A percentile compares a stretch with the other conserved stretches of the same genome.
phyloP scores from a whole-genome alignment of 2,329 filamentous ascomycete genomes.

The Apiospora malaysiana region DNA sequence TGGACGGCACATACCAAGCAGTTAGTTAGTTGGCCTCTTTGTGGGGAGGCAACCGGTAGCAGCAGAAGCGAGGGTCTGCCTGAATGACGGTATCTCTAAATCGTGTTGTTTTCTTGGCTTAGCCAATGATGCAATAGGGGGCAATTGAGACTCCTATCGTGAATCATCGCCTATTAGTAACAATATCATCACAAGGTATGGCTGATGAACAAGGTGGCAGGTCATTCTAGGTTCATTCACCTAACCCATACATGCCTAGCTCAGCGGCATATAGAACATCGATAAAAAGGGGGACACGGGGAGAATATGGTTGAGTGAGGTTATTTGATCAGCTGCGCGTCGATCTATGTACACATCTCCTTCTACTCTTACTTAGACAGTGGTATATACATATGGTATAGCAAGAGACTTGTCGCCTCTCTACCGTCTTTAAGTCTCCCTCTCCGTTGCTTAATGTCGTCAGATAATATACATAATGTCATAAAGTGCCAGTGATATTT shows the following conservation, averaged over 20 bases:
- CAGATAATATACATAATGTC: neutral
- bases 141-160: neutral
- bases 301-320: constrained; percentile 4
- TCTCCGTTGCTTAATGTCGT: neutral
- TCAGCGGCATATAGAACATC: neutral
- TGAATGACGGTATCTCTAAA: no score
- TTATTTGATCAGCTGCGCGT: neutral
- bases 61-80: no score
- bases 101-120: no score
- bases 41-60: no score
- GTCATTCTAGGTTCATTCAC: neutral
- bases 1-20: no score
- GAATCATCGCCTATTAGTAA: neutral
- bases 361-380: neutral
- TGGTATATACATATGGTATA: neutral
- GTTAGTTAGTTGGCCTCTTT: no score
- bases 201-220: neutral
- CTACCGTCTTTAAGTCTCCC: neutral
- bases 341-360: neutral
- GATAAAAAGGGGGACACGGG: neutral
- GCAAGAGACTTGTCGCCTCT: neutral
- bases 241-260: neutral
- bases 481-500: neutral
- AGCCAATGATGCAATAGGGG: no score
- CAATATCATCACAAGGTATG: no score